A percentile compares a stretch with the other conserved stretches of the same genome.
Conservation (phyloP, 2,329 filamentous ascomycete genomes). For the Dendryphion nanum region DNA sequence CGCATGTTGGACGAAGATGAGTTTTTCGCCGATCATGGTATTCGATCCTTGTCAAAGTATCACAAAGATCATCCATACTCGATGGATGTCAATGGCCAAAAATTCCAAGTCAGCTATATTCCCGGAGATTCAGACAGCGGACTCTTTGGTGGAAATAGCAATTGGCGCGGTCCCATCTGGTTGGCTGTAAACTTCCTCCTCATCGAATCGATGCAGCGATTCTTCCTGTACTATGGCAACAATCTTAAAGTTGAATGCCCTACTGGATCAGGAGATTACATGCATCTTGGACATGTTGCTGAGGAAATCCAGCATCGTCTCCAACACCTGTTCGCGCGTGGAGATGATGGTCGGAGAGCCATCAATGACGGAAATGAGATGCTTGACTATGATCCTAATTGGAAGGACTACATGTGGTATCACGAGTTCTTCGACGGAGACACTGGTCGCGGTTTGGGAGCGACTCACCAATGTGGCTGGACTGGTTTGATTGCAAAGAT, state of each 20-base stretch:
- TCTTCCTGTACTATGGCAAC: constrained; percentile 94
- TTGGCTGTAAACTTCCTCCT: constrained; percentile 93
- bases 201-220: constrained; percentile 89
- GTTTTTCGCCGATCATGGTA: constrained; percentile 86
- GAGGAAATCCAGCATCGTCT: constrained; percentile 94
- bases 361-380: constrained; percentile 83
- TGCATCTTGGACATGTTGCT: constrained; percentile 93
- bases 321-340: constrained; percentile 84
- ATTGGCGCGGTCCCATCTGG: constrained; percentile 95
- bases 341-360: constrained; percentile 81
- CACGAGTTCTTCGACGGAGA: constrained; percentile 98
- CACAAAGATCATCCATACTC: constrained; percentile 88
- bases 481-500: constrained; percentile 93
- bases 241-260: constrained; percentile 89
- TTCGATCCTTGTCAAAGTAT: constrained; percentile 86
- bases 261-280: constrained; percentile 86
- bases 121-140: constrained; percentile 95
- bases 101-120: constrained; percentile 84
- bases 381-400: constrained; percentile 87
- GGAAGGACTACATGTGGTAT: constrained; percentile 94
- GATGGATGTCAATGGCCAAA: constrained; percentile 93
- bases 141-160: constrained; percentile 94
- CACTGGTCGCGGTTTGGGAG: constrained; percentile 81
- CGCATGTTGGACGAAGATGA: constrained; percentile 94
- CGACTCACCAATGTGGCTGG: constrained; percentile 95